These are phyloP conservation scores for Penicillium flavigenum DNA, from an alignment of 495 filamentous ascomycete species.

Conservation along the genomic window DNA sequence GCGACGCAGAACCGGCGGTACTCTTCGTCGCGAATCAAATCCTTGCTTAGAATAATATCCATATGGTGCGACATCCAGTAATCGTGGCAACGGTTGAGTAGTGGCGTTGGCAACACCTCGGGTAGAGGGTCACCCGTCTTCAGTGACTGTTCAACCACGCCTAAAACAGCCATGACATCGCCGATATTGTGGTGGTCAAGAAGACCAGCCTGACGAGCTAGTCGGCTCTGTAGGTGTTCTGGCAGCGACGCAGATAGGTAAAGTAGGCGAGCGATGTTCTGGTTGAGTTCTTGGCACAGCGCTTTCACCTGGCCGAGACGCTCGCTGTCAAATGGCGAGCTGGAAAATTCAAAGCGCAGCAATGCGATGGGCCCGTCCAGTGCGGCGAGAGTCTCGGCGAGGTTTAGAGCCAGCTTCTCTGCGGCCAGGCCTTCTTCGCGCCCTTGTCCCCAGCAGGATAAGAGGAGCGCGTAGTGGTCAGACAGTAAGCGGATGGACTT, in stretches of 20 bases:
- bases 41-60: slow-evolving; percentile 27
- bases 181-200: slow-evolving; percentile 42
- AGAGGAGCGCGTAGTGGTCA: slow-evolving; percentile 47
- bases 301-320: slow-evolving; percentile 34
- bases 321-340: slow-evolving; percentile 41
- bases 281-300: slow-evolving; percentile 41
- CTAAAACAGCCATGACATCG: slow-evolving; percentile 44
- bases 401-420: slow-evolving; percentile 36
- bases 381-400: slow-evolving; percentile 31
- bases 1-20: slow-evolving; percentile 45
- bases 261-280: slow-evolving; percentile 36
- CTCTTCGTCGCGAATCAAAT: slow-evolving; percentile 37
- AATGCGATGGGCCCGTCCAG: slow-evolving; percentile 37
- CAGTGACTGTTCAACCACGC: slow-evolving; percentile 40
- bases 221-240: slow-evolving; percentile 26
- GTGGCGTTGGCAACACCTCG: slow-evolving; percentile 42
- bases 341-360: slow-evolving; percentile 42
- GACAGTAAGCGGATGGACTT: slow-evolving; percentile 38
- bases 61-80: slow-evolving; percentile 27
- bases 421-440: slow-evolving; percentile 30
- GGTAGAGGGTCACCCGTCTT: slow-evolving; percentile 45
- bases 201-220: slow-evolving; percentile 34
- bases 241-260: slow-evolving; percentile 37
- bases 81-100: slow-evolving; percentile 37
- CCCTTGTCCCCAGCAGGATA: slow-evolving; percentile 41